Evolutionary conservation across 257 asterid genomes (phyloP), one percentile per base, ranked within the genome.

Genomic region (Asclepias syriaca): DNA sequence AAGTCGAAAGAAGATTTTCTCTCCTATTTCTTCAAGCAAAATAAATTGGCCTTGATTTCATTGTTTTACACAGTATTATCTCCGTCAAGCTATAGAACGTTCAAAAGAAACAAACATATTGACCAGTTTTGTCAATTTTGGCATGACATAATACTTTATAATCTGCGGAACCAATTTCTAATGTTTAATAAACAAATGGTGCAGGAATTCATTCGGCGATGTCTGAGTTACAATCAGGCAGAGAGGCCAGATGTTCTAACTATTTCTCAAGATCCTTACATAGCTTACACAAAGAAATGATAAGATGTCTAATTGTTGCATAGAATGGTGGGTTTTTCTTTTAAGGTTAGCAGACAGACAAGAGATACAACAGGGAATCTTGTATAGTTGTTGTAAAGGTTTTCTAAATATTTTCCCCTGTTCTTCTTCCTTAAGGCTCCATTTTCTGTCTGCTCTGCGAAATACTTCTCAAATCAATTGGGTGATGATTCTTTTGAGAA

Each of bases 201-300:
- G 82, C 89, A 95, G 99, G 99, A 95, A 11, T 90, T 91, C 66
- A 88, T 95, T 73, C 96, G 99, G 34, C 89, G 99, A 65, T 95
- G 99, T 80, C 84, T 95, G 65, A 90, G 95, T 9, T 95, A 92
- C 70, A 85, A 86, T 75, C 99, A 95, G 80, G 92, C 82, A 4
- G 99, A 95, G 29, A 85, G 99, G 81, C 98, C 98, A 15, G 99
- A 95, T 76, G 99, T 92, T 66, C 70, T 95, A 55, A 73, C 83
- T 57, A 86, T 92, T 79, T 95, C 98, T 65, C 98, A 88, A 77
- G 97, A 92, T 81, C 98, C 97, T 34, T 95, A 86, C 84, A 85
- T 95, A 65, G 83, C 75, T 32, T 95, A 85, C 76, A 79, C 89
- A 68, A 95, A 95, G 87, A 95, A 90, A 82, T 90, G 85, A 89